These are phyloP conservation scores for Pseudogymnoascus destructans DNA, from an alignment of 2,329 filamentous ascomycete genomes.

Conservation along the genomic window DNA sequence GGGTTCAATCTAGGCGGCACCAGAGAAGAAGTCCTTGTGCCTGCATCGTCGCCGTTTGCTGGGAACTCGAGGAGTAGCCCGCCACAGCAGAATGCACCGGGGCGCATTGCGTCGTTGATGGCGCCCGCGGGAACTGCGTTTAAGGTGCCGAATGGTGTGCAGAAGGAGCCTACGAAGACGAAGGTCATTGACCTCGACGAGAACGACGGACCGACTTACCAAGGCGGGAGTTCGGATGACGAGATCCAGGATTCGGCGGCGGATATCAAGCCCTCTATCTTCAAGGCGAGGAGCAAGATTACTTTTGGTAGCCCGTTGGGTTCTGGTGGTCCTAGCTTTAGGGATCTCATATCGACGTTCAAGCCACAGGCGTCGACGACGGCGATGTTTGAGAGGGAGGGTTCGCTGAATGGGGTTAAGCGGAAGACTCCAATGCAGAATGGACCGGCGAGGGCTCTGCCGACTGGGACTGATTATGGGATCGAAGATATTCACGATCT, in stretches of 20 bases:
- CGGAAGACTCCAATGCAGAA: slow-evolving; percentile 21
- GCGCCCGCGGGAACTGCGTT: slow-evolving; percentile 66
- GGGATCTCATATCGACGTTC: background rate
- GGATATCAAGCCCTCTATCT: slow-evolving; percentile 48
- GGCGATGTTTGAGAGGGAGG: background rate
- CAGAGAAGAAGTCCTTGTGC: slow-evolving; percentile 55
- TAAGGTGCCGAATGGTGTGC: slow-evolving; percentile 34
- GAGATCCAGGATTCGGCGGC: slow-evolving; percentile 36
- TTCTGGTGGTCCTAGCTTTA: background rate
- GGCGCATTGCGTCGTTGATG: slow-evolving; percentile 44
- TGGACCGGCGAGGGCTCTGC: slow-evolving; percentile 32
- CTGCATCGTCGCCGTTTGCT: slow-evolving; percentile 63
- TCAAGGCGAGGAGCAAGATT: slow-evolving; percentile 26
- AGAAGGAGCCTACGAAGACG: slow-evolving; percentile 28
- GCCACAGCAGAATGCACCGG: background rate
- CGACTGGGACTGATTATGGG: slow-evolving; percentile 32
- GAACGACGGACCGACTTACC: slow-evolving; percentile 42
- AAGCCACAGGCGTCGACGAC: background rate
- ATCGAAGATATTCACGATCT: slow-evolving; percentile 39
- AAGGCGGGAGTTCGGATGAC: slow-evolving; percentile 52
- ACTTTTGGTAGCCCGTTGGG: background rate
- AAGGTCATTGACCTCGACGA: slow-evolving; percentile 40
- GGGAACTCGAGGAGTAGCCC: slow-evolving; percentile 12
- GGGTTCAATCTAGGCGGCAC: background rate
- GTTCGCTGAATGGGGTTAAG: background rate